Percentiles rank a stretch among this genome's conserved stretches.
These are phyloP conservation scores for Forsythia viridissima DNA, from an alignment of 257 asterid species.

Conservation along the genomic window DNA sequence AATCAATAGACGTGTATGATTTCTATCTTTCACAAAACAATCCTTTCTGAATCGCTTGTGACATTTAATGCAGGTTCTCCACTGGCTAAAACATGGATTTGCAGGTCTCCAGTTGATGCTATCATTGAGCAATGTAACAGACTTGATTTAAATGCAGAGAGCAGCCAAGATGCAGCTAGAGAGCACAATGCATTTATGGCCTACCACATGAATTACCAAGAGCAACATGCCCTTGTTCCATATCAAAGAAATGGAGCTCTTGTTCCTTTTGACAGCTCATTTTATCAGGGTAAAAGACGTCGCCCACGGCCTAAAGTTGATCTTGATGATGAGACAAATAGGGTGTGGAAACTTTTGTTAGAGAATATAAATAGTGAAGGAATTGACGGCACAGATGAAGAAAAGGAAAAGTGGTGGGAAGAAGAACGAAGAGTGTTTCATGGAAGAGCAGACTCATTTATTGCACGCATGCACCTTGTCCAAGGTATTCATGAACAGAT, in stretches of 20 bases:
- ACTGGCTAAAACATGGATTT: conserved; percentile 24
- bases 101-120: conserved; percentile 29
- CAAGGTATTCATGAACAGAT: conserved; percentile 37
- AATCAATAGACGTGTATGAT: conserved; percentile 16
- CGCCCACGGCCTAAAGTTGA: conserved; percentile 52
- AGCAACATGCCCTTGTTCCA: conserved; percentile 41
- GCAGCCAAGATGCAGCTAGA: conserved; percentile 20
- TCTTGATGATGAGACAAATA: conserved; percentile 51
- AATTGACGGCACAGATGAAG: conserved; percentile 50
- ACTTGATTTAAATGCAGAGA: conserved; percentile 31
- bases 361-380: conserved; percentile 57
- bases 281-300: conserved; percentile 22
- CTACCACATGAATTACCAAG: conserved; percentile 17
- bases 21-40: conserved; percentile 20
- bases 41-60: neutral
- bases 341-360: conserved; percentile 58
- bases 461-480: conserved; percentile 62
- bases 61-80: conserved; percentile 31
- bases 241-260: conserved; percentile 43
- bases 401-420: conserved; percentile 57
- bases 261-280: conserved; percentile 34
- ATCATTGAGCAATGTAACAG: conserved; percentile 28
- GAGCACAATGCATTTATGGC: conserved; percentile 22
- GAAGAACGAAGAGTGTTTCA: conserved; percentile 49
- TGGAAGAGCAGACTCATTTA: conserved; percentile 56